Base-by-base conservation (phyloP, 148 eudicot genomes). In the Nepenthes gracilis region DNA sequence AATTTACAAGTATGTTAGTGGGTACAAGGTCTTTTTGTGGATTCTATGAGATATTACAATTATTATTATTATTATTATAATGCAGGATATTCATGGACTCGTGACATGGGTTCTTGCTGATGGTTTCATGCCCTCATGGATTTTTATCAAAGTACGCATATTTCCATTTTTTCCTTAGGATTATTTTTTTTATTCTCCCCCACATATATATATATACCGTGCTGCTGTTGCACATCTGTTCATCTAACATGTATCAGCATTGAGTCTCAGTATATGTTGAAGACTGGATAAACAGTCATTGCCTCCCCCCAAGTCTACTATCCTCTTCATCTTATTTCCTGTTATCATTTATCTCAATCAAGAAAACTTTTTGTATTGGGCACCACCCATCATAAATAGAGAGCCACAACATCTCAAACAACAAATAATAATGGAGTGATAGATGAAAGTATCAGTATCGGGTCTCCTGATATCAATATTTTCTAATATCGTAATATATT, bases 71-170 rank as follows among this genome's bases (percentile, higher is more conserved):
- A 54, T 4, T 35, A 2, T 70, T 34, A 36, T 70, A 63, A 49
- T 74, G 72, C 82, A 85, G 98, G 96, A 93, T 67, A 72, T 93
- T 70, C 98, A 93, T 75, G 98, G 95, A 61, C 83, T 93, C 37
- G 86, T 85, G 43, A 88, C 82, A 52, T 93, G 98, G 98, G 89
- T 93, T 73, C 95, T 93, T 57, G 96, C 82, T 63, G 91, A 93
- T 66, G 96, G 98, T 38, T 78, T 70, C 51, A 86, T 93, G 98
- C 98, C 96, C 33, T 75, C 98, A 37, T 88, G 88, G 91, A 73
- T 85, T 64, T 93, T 93, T 72, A 77, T 93, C 71, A 93, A 84
- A 73, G 96, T 88, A 80, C 64, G 43, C 62, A 53, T 51, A 35
- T 36, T 33, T 47, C 12, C 54, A 8, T 40, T 14, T 14, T 50